Conservation (phyloP, 345 rosid species). For the Firmiana major region DNA sequence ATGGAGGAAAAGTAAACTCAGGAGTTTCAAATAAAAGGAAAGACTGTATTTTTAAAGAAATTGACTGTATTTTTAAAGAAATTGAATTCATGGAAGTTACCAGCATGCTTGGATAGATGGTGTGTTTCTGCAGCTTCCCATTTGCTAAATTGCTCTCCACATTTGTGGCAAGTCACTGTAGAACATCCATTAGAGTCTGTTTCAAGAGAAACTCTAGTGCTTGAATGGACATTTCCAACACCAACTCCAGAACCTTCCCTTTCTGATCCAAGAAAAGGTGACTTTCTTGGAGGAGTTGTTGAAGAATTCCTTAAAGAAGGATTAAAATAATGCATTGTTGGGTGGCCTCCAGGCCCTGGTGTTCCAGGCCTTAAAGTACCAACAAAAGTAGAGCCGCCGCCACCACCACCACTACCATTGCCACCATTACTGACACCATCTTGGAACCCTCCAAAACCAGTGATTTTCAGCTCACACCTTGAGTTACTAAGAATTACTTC, state of each 20-base stretch:
- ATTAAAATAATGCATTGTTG: slow-evolving; percentile 72
- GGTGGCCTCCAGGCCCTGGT: slow-evolving; percentile 67
- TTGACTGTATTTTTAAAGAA: no score
- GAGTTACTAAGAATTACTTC: slow-evolving; percentile 91
- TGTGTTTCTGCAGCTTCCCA: slow-evolving; percentile 96
- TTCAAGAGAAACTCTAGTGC: slow-evolving; percentile 57
- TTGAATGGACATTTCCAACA: slow-evolving; percentile 38
- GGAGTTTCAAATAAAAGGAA: background rate
- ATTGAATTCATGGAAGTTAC: slow-evolving; percentile 29
- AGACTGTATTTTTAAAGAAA: background rate
- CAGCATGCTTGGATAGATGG: slow-evolving; percentile 97
- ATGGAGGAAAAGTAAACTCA: slow-evolving; percentile 15
- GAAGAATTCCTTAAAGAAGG: slow-evolving; percentile 52
- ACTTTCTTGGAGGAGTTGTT: slow-evolving; percentile 53
- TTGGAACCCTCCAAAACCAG: slow-evolving; percentile 64
- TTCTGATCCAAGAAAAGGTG: slow-evolving; percentile 40
- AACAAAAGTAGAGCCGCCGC: slow-evolving; percentile 57
- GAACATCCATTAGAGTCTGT: slow-evolving; percentile 52
- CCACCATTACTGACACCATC: slow-evolving; percentile 36
- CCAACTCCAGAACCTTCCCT: slow-evolving; percentile 48
- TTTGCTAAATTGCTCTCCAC: slow-evolving; percentile 90
- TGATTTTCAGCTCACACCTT: slow-evolving; percentile 92
- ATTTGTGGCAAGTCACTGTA: slow-evolving; percentile 82
- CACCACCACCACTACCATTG: slow-evolving; percentile 17
- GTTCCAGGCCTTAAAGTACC: slow-evolving; percentile 91